Percentiles rank a stretch among this genome's conserved stretches.
Conservation (phyloP, 192 early-diverging fungal species). For the Backusella westeae region DNA sequence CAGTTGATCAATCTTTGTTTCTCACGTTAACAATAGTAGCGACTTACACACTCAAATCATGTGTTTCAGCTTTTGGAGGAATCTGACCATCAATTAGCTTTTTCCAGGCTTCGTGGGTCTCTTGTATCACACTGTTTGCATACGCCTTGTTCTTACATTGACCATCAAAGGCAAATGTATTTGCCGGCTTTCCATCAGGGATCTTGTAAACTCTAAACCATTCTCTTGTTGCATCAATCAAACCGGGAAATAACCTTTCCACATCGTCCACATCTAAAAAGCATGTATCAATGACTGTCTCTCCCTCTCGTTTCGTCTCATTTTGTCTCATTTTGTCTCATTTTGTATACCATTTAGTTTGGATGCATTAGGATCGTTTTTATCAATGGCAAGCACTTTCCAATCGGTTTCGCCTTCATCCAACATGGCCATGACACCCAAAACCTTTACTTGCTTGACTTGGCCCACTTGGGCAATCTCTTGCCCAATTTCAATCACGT, state of each 20-base stretch:
- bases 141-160: conserved; percentile 82
- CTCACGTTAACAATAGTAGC: background rate
- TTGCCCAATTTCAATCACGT: conserved; percentile 98
- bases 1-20: background rate
- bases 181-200: conserved; percentile 99
- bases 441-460: conserved; percentile 98
- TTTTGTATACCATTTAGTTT: conserved; percentile 78
- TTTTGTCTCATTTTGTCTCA: background rate
- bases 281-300: background rate
- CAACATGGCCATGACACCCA: conserved; percentile 96
- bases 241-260: conserved; percentile 92
- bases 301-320: background rate
- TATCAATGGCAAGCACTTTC: conserved; percentile 97
- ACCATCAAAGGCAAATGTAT: conserved; percentile 97
- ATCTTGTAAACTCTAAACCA: conserved; percentile 99
- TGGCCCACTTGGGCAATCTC: conserved; percentile 85
- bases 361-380: conserved; percentile 92
- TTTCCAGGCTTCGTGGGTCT: conserved; percentile 94
- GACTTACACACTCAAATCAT: conserved; percentile 11
- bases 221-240: conserved; percentile 94
- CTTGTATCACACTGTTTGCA: conserved; percentile 82
- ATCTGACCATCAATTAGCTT: conserved; percentile 56
- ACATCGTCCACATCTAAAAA: conserved; percentile 78
- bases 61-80: background rate
- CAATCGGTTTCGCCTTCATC: conserved; percentile 99